These are phyloP conservation scores for Fusarium robinianum DNA, from an alignment of 2,329 filamentous ascomycete species.

Conservation along the genomic window DNA sequence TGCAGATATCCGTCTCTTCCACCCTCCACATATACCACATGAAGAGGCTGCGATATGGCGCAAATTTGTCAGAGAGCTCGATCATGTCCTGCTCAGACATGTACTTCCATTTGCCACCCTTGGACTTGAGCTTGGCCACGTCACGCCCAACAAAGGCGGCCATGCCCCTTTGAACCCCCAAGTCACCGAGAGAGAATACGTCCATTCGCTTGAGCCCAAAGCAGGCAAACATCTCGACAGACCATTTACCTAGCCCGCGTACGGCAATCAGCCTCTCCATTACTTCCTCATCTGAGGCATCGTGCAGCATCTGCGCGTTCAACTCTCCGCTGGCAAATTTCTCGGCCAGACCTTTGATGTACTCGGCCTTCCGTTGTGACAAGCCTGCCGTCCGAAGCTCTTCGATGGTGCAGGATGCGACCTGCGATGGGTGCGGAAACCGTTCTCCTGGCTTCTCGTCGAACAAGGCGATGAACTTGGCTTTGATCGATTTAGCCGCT, in stretches of 20 bases:
- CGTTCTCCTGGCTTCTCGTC: slow-evolving; percentile 40
- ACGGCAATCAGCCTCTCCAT: slow-evolving; percentile 82
- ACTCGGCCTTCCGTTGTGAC: slow-evolving; percentile 94
- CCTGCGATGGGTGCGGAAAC: slow-evolving; percentile 79
- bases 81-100: slow-evolving; percentile 94
- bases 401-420: slow-evolving; percentile 66
- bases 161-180: slow-evolving; percentile 95
- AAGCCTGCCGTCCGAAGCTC: slow-evolving; percentile 82
- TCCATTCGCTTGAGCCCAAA: slow-evolving; percentile 95
- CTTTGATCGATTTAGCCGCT: slow-evolving; percentile 86
- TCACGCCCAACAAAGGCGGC: slow-evolving; percentile 84
- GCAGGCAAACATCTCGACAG: slow-evolving; percentile 96
- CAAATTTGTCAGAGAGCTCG: slow-evolving; percentile 77
- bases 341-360: slow-evolving; percentile 81
- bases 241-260: slow-evolving; percentile 85
- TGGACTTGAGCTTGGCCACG: slow-evolving; percentile 78
- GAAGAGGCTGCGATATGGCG: slow-evolving; percentile 86
- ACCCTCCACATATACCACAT: slow-evolving; percentile 99
- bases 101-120: slow-evolving; percentile 94
- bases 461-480: slow-evolving; percentile 80
- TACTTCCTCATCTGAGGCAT: slow-evolving; percentile 83
- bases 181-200: slow-evolving; percentile 88
- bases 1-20: slow-evolving; percentile 74
- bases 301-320: slow-evolving; percentile 73
- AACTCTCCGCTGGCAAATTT: slow-evolving; percentile 80